phyloP scores from a whole-genome alignment of 1,284 basidiomycete species.

The Anthracocystis walkeri region DNA sequence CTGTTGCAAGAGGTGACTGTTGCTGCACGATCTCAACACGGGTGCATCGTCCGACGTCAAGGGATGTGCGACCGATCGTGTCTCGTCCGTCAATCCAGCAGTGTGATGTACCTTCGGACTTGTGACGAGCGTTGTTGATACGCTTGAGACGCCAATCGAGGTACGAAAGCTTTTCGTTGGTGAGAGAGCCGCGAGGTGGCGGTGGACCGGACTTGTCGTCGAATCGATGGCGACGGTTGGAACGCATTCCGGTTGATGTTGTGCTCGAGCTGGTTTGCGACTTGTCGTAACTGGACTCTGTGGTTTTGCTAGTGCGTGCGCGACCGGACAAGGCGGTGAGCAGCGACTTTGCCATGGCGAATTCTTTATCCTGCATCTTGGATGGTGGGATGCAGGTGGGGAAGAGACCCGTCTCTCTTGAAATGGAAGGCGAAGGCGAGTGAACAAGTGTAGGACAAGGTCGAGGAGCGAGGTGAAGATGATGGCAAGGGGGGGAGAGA shows the following conservation, averaged over 20 bases:
- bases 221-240: conserved; percentile 31
- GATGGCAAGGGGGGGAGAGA: neutral
- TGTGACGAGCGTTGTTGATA: conserved; percentile 36
- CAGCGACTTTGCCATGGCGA: conserved; percentile 36
- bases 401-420: neutral
- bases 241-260: neutral
- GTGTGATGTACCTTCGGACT: conserved; percentile 25
- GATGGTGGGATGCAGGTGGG: neutral
- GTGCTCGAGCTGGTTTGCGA: conserved; percentile 7
- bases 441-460: neutral
- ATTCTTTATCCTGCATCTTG: conserved; percentile 36
- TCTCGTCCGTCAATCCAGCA: conserved; percentile 47
- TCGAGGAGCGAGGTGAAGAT: neutral
- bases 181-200: conserved; percentile 47
- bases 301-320: conserved; percentile 8
- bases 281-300: conserved; percentile 7
- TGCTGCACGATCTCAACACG: neutral
- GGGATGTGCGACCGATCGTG: conserved; percentile 45
- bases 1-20: neutral
- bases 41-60: conserved; percentile 14
- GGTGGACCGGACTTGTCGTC: conserved; percentile 48
- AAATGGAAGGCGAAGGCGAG: neutral
- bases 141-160: conserved; percentile 53
- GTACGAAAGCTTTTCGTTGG: conserved; percentile 48
- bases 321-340: conserved; percentile 30